These are phyloP conservation scores for Stellera chamaejasme DNA, from an alignment of 345 rosid species.

Conservation along the genomic window DNA sequence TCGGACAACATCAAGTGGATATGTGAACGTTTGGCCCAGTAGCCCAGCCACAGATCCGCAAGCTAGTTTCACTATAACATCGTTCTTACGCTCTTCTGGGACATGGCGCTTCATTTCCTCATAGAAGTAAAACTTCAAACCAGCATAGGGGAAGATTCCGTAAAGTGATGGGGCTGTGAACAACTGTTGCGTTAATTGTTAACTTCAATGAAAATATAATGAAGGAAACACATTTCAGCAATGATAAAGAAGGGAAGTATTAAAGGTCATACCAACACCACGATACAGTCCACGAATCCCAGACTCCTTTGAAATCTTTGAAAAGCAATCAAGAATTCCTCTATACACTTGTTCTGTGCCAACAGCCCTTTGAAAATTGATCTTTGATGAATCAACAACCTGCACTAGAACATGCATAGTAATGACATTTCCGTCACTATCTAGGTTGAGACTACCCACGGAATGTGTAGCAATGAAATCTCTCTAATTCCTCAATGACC, in stretches of 20 bases:
- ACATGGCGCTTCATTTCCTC: constrained; percentile 94
- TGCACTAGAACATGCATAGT: constrained; percentile 23
- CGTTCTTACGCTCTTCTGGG: constrained; percentile 64
- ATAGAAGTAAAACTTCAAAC: constrained; percentile 89
- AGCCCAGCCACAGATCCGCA: constrained; percentile 90
- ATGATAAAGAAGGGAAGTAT: constrained; percentile 12
- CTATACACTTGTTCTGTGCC: constrained; percentile 39
- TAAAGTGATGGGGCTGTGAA: constrained; percentile 81
- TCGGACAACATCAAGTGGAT: constrained; percentile 94
- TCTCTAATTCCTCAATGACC: too few species aligned
- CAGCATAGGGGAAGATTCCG: constrained; percentile 97
- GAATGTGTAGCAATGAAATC: too few species aligned
- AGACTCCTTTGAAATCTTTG: constrained; percentile 59
- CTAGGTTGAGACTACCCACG: too few species aligned
- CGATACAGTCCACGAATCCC: constrained; percentile 84
- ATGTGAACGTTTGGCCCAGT: constrained; percentile 90
- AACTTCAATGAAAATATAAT: neutral
- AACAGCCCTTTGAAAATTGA: constrained; percentile 25
- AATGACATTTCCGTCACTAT: too few species aligned
- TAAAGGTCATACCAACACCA: constrained; percentile 62
- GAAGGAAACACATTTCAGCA: constrained; percentile 7
- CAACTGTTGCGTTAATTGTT: constrained; percentile 8
- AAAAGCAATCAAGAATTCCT: constrained; percentile 83
- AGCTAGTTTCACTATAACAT: constrained; percentile 59
- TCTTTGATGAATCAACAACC: constrained; percentile 56